phyloP scores from a whole-genome alignment of 805 yeast genomes.

The Myxozyma lipomycoides region DNA sequence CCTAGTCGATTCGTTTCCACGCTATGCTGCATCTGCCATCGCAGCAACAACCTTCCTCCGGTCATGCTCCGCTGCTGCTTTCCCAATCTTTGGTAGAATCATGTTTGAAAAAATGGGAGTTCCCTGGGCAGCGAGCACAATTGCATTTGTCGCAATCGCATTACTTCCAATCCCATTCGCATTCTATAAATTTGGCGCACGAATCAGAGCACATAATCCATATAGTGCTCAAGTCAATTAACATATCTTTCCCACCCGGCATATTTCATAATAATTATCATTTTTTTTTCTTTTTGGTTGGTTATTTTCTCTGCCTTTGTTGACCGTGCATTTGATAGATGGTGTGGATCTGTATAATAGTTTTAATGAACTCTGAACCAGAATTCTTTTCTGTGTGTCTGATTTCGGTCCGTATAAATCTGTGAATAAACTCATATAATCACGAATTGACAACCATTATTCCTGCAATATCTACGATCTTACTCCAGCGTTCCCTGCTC shows the following conservation, averaged over 20 bases:
- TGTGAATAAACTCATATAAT: too few relatives aligned
- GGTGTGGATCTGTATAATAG: too few relatives aligned
- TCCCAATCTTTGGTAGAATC: slow-evolving; percentile 56
- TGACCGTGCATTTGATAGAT: too few relatives aligned
- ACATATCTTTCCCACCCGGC: background rate
- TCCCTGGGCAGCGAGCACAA: slow-evolving; percentile 53
- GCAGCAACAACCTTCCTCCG: slow-evolving; percentile 62
- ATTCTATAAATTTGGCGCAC: slow-evolving; percentile 49
- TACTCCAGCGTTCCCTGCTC: too few relatives aligned
- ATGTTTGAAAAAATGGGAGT: slow-evolving; percentile 50
- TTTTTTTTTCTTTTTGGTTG: background rate
- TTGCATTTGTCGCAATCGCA: slow-evolving; percentile 47
- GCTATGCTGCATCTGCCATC: slow-evolving; percentile 58
- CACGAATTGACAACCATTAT: too few relatives aligned
- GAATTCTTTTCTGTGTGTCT: too few relatives aligned
- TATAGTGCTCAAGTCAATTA: slow-evolving; percentile 9
- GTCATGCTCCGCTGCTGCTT: slow-evolving; percentile 56
- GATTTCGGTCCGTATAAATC: too few relatives aligned
- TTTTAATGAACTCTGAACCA: too few relatives aligned
- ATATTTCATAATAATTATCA: background rate
- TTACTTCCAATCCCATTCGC: slow-evolving; percentile 56
- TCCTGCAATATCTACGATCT: too few relatives aligned
- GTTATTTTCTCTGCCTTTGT: background rate
- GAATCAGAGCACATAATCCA: slow-evolving; percentile 35
- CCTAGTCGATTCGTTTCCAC: slow-evolving; percentile 56